phyloP scores from a whole-genome alignment of 108 stramenopile species.

The Fistulifera solaris region DNA sequence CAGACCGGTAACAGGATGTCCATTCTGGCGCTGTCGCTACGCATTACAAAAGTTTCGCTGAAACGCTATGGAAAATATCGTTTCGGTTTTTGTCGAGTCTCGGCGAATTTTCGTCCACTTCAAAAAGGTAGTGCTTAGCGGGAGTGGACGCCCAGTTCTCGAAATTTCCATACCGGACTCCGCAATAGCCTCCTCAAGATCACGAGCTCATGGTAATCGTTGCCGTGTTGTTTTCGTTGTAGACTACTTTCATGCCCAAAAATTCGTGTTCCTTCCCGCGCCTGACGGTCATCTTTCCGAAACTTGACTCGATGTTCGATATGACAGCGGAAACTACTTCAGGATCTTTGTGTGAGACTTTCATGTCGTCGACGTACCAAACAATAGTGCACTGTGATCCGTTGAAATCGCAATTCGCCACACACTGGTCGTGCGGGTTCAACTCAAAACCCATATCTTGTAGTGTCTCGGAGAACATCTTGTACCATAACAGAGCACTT shows the following conservation, averaged over 20 bases:
- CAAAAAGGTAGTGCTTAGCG: constrained; percentile 27
- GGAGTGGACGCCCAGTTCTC: constrained; percentile 14
- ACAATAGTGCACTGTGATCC: constrained; percentile 27
- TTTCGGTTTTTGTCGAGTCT: not conserved
- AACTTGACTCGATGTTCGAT: constrained; percentile 2
- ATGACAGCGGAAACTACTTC: constrained; percentile 9
- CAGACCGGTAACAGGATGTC: constrained; percentile 26
- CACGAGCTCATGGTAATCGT: constrained; percentile 17
- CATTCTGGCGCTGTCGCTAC: constrained; percentile 14
- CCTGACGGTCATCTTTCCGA: constrained; percentile 6
- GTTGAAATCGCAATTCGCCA: constrained; percentile 29
- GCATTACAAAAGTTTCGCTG: constrained; percentile 29
- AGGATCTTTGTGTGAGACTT: constrained; percentile 23
- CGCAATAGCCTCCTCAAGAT: constrained; percentile 14
- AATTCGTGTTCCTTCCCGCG: constrained; percentile 30
- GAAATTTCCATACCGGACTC: constrained; percentile 17
- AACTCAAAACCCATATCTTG: constrained; percentile 24
- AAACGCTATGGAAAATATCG: constrained; percentile 21
- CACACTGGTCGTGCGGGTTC: constrained; percentile 45
- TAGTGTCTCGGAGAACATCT: constrained; percentile 10
- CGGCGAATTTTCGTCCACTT: constrained; percentile 8
- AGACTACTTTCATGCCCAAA: constrained; percentile 30
- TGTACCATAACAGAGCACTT: constrained; percentile 24
- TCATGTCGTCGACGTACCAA: constrained; percentile 49
- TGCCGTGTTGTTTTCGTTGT: constrained; percentile 3